Base-by-base conservation (phyloP, 352 stramenopile genomes). In the Peronospora tabacina region DNA sequence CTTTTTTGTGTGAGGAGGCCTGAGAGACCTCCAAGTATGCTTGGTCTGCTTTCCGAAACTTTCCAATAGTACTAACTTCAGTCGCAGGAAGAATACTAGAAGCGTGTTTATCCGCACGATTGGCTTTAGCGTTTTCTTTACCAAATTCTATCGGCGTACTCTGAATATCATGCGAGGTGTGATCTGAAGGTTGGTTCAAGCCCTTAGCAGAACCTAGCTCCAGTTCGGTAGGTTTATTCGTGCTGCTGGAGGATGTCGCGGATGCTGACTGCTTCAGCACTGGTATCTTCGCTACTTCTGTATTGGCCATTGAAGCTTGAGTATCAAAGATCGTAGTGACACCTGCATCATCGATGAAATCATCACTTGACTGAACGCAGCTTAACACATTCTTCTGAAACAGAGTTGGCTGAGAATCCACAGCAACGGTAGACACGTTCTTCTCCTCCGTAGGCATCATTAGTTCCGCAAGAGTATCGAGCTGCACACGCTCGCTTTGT, bases 21-120 rank as follows among this genome's bases (percentile, higher is more conserved):
- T 46, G 42, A 24, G 32, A 15, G 1, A 32, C n/a, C 33, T 28
- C 42, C 41, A 61, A 28, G 2, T 51, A 53, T 20, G 43, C 58
- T 36, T 63, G 47, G 37, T 55, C 42, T 38, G 47, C 37, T 36
- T 55, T 66, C 13, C 58, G 38, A 9, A 30, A 0, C 36, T 28
- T 58, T 28, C 26, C 29, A 33, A 40, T 6, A 34, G 34, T 13
- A 16, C 1, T 30, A 33, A 24, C 13, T 37, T 50, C 30, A 8
- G 13, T 30, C 5, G 7, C n/a, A 6, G 36, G 34, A 30, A 6
- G 13, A 29, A 16, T 17, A 7, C 29, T 19, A 11, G 19, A n/a
- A 36, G 2, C 13, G 6, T 50, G 29, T 22, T 13, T 28, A 39
- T 41, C 16, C 2, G 11, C 16, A 17, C 10, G 13, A 13, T 24